Percentiles rank a stretch among this genome's conserved stretches.
phyloP scores from a whole-genome alignment of 2,329 filamentous ascomycete genomes.

The Aspergillus costaricaensis region DNA sequence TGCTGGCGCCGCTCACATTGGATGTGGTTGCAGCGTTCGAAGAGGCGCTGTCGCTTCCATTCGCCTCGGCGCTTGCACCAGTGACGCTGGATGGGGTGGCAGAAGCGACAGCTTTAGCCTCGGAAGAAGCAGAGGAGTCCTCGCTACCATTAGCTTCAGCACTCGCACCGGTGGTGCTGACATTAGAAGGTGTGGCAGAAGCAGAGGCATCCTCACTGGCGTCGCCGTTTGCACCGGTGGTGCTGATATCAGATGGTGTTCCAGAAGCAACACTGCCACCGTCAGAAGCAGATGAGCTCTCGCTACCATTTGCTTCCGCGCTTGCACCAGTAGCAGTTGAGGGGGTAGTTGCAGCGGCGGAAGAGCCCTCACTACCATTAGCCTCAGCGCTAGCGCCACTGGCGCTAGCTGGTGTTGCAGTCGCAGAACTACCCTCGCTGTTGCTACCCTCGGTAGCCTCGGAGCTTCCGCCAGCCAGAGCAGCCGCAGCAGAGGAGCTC shows the following conservation, averaged over 20 bases:
- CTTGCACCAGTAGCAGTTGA: neutral
- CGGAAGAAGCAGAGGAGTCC: neutral
- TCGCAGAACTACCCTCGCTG: neutral
- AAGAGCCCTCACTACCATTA: neutral
- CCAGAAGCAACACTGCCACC: neutral
- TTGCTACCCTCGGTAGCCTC: neutral
- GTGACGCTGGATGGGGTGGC: neutral
- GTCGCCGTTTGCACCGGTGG: neutral
- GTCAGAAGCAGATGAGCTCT: neutral
- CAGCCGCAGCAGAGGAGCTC: constrained; percentile 1
- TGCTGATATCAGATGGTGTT: neutral
- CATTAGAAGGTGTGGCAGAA: neutral
- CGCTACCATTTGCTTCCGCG: neutral
- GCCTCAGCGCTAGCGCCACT: neutral
- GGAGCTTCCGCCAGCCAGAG: neutral
- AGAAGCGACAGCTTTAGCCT: neutral
- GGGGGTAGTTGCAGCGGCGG: neutral
- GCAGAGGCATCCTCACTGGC: neutral
- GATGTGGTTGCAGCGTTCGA: neutral
- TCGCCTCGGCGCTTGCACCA: neutral
- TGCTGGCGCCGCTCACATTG: neutral
- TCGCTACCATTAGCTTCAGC: neutral
- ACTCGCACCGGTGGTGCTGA: neutral
- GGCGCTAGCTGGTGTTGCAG: neutral
- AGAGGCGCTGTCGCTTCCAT: neutral